phyloP scores from a whole-genome alignment of 192 early-diverging fungal genomes.

The Dispira parvispora region DNA sequence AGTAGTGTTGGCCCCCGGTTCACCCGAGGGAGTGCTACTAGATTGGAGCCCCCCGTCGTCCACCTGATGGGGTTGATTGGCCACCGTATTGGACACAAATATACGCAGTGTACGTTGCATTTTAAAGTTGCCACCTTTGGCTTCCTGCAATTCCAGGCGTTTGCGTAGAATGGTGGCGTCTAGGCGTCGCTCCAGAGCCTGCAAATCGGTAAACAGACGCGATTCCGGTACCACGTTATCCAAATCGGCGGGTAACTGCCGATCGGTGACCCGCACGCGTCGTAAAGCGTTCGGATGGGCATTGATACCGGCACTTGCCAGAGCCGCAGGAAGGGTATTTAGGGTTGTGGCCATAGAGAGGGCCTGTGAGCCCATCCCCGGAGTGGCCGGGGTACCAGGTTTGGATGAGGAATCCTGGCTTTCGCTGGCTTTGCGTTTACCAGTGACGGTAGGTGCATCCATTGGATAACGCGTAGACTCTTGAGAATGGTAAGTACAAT shows the following conservation, averaged over 20 bases:
- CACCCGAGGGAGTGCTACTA: background rate
- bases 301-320: background rate
- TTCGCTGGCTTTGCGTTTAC: no score
- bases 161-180: slow-evolving; percentile 86
- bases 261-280: slow-evolving; percentile 24
- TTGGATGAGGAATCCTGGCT: background rate
- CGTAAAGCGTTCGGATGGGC: slow-evolving; percentile 10
- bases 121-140: slow-evolving; percentile 46
- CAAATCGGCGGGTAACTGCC: slow-evolving; percentile 41
- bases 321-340: background rate
- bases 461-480: no score
- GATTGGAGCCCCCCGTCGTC: slow-evolving; percentile 14
- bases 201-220: slow-evolving; percentile 65
- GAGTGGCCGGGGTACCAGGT: background rate
- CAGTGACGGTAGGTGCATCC: no score
- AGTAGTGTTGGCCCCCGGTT: slow-evolving; percentile 9
- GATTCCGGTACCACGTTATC: slow-evolving; percentile 88
- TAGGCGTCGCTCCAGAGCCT: slow-evolving; percentile 72
- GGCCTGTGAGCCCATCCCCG: background rate
- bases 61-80: slow-evolving; percentile 49
- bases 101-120: slow-evolving; percentile 70
- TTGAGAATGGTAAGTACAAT: no score
- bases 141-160: slow-evolving; percentile 74
- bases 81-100: slow-evolving; percentile 77
- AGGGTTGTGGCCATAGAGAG: background rate